phyloP scores from a whole-genome alignment of 1,284 basidiomycete genomes.

The Xerocomus amazonicus region DNA sequence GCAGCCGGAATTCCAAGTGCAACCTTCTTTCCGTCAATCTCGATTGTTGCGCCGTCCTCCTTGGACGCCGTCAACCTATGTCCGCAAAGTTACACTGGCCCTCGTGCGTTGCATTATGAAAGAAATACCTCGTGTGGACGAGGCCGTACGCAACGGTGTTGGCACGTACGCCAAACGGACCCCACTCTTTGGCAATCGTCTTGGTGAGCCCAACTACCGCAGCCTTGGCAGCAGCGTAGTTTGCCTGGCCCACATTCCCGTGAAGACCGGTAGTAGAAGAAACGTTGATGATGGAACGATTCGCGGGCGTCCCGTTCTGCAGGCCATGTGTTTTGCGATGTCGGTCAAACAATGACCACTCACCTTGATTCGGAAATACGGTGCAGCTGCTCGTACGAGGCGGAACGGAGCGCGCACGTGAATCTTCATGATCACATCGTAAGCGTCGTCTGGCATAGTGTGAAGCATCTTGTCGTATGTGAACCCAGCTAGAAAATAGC shows the following conservation, averaged over 20 bases:
- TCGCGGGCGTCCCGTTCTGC: constrained; percentile 51
- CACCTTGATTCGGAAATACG: constrained; percentile 81
- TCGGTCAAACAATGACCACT: not conserved
- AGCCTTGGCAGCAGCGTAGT: constrained; percentile 79
- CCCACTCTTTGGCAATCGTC: constrained; percentile 88
- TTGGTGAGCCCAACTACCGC: constrained; percentile 78
- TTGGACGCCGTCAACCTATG: constrained; percentile 65
- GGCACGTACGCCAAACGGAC: constrained; percentile 74
- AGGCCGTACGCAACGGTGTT: constrained; percentile 80
- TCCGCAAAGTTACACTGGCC: constrained; percentile 3
- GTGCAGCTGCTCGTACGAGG: constrained; percentile 79
- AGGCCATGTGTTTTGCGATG: not conserved
- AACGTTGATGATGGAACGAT: constrained; percentile 76
- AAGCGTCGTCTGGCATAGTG: constrained; percentile 80
- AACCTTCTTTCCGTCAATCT: constrained; percentile 81
- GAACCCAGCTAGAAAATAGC: constrained; percentile 60
- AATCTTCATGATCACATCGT: constrained; percentile 78
- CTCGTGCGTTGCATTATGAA: not conserved
- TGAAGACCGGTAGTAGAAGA: constrained; percentile 77
- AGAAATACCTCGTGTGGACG: constrained; percentile 62
- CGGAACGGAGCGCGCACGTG: constrained; percentile 71
- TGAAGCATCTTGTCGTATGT: constrained; percentile 88
- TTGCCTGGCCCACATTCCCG: constrained; percentile 82
- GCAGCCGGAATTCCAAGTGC: constrained; percentile 73
- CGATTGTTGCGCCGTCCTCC: constrained; percentile 72